Evolutionary conservation across 2,329 filamentous ascomycete species (phyloP).

Genomic region (Pseudocercospora vitis): DNA sequence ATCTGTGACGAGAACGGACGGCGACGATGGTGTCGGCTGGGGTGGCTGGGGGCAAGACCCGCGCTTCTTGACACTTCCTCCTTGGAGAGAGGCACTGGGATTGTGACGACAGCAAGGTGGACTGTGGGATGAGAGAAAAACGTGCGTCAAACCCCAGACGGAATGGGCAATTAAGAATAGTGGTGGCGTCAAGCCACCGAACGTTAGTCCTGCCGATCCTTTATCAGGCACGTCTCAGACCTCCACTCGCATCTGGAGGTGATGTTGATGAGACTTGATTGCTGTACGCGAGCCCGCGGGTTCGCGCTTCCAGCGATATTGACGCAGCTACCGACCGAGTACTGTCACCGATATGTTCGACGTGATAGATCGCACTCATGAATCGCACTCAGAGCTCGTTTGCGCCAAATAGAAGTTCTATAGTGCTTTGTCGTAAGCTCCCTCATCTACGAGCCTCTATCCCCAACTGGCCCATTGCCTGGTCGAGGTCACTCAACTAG

Average conservation of each 20-base stretch:
- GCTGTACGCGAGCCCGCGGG: background rate
- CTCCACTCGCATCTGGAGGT: background rate
- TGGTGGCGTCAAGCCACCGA: background rate
- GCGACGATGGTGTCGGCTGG: background rate
- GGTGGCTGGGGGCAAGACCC: too few species aligned
- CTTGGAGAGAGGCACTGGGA: too few species aligned
- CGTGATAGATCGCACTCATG: background rate
- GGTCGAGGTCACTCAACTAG: constrained; percentile 7
- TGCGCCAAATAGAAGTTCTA: background rate
- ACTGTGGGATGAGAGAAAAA: too few species aligned
- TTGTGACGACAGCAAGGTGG: too few species aligned
- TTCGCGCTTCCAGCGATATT: background rate
- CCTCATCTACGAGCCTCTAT: constrained; percentile 6
- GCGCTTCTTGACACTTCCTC: background rate
- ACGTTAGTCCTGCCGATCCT: background rate
- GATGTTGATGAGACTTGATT: background rate
- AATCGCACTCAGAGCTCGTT: background rate
- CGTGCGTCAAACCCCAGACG: background rate
- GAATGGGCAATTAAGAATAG: background rate
- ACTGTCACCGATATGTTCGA: background rate
- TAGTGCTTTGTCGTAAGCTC: background rate
- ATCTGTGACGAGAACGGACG: constrained; percentile 1
- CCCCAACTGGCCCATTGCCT: background rate
- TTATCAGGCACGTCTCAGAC: background rate
- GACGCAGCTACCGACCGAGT: background rate